phyloP scores from a whole-genome alignment of 2,329 filamentous ascomycete genomes.

The Colletotrichum musae region DNA sequence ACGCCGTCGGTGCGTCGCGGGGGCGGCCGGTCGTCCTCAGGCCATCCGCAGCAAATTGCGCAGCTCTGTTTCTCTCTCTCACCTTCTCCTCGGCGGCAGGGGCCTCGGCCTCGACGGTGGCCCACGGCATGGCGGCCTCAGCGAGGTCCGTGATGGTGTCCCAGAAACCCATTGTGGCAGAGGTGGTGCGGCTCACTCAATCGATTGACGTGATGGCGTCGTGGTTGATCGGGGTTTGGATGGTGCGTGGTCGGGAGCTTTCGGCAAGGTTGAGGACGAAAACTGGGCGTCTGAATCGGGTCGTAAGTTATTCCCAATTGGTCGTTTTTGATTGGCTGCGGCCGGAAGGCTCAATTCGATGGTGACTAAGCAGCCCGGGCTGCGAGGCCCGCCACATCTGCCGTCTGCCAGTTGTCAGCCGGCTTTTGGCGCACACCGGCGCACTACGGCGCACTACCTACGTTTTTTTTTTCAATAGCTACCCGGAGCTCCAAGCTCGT shows the following conservation, averaged over 20 bases:
- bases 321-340: conserved; percentile 61
- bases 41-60: conserved; percentile 36
- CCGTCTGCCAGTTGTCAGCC: conserved; percentile 15
- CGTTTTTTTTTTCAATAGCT: not conserved
- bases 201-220: conserved; percentile 41
- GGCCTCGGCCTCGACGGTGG: conserved; percentile 76
- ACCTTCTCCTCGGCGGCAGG: conserved; percentile 76
- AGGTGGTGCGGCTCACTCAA: conserved; percentile 53
- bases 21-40: conserved; percentile 7
- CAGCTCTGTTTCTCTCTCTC: conserved; percentile 46
- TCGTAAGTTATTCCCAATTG: conserved; percentile 66
- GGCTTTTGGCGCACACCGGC: not conserved
- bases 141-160: conserved; percentile 75
- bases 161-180: conserved; percentile 75
- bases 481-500: conserved; percentile 13
- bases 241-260: conserved; percentile 57
- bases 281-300: conserved; percentile 50
- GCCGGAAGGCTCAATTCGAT: conserved; percentile 15
- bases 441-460: not conserved
- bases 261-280: conserved; percentile 48
- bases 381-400: not conserved
- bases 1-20: not conserved
- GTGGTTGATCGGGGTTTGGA: conserved; percentile 41
- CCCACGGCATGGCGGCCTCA: conserved; percentile 76
- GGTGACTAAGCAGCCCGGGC: conserved; percentile 26